Base-by-base conservation (phyloP, 129 eudicot species). In the Saussurea involucrata region DNA sequence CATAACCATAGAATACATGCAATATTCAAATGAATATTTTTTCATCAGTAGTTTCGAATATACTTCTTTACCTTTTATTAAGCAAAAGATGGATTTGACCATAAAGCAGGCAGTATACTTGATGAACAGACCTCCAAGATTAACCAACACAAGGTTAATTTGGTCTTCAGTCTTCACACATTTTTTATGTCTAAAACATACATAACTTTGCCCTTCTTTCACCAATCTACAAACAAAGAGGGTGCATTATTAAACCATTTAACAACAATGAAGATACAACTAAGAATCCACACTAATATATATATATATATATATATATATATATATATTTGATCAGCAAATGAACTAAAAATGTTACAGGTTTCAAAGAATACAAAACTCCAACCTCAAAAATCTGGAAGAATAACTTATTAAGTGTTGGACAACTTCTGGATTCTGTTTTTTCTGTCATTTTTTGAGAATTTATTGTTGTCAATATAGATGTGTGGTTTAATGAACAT, bases 211-310 rank as follows among this genome's bases (percentile, higher is more conserved):
- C 44, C n/a, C 27, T 29, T 25, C 25, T 68, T 55, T 42, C n/a
- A 42, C 53, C 34, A 2, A 64, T 79, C 83, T 71, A 55, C 46
- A 22, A 72, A 63, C 67, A 72, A 6, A 60, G 27, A 71, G 27
- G 58, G 63, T 72, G 0, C 8, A 31, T 37, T 24, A 65, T 63
- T 63, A 29, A 71, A 63, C n/a, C 1, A 53, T 66, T 31, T 67
- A 53, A 29, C 36, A 66, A 22, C 64, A 67, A 76, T 20, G 34
- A 76, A 18, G 66, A 76, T 31, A 18, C 32, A 27, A 76, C 32
- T 73, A n/a, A 28, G 9, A 36, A 36, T 36, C 42, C 42, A 5
- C 6, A 0, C 29, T 2, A 27, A 27, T 1, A 1, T 27, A 27
- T n/a, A n/a, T n/a, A n/a, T n/a, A n/a, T n/a, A n/a, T n/a, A n/a